These are phyloP conservation scores for Podospora appendiculata DNA, from an alignment of 495 filamentous ascomycete species.

Conservation along the genomic window DNA sequence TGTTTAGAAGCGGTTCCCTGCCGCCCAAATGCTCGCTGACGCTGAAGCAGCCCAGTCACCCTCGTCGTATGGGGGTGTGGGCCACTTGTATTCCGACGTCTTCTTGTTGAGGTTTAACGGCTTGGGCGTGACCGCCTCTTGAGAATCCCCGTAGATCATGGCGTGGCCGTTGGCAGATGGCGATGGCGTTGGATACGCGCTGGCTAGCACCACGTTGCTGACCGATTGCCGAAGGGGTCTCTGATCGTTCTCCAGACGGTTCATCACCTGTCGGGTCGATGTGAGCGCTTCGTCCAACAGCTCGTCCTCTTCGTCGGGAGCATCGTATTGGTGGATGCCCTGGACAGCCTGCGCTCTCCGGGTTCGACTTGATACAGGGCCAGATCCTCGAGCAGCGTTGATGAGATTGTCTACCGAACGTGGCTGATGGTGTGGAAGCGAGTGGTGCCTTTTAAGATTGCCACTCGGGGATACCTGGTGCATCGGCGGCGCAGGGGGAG, in stretches of 20 bases:
- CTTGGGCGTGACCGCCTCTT: constrained; percentile 55
- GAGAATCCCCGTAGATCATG: constrained; percentile 58
- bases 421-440: constrained; percentile 62
- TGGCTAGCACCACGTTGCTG: constrained; percentile 55
- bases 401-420: constrained; percentile 56
- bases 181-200: constrained; percentile 86
- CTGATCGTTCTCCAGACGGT: constrained; percentile 41
- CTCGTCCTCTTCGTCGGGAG: constrained; percentile 94
- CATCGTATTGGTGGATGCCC: constrained; percentile 80
- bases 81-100: constrained; percentile 66
- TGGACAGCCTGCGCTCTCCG: constrained; percentile 72
- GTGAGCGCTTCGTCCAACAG: constrained; percentile 73
- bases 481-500: constrained; percentile 47
- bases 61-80: constrained; percentile 88
- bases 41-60: constrained; percentile 82
- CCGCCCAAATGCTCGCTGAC: constrained; percentile 66
- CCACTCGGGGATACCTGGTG: constrained; percentile 44
- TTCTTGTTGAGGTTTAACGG: constrained; percentile 45
- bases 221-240: constrained; percentile 46
- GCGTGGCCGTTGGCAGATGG: constrained; percentile 76
- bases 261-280: constrained; percentile 42
- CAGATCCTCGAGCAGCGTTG: constrained; percentile 41
- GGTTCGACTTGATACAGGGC: constrained; percentile 75
- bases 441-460: constrained; percentile 61
- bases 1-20: constrained; percentile 47